Base-by-base conservation (phyloP, 2,329 filamentous ascomycete genomes). In the Diaporthe vaccinii region DNA sequence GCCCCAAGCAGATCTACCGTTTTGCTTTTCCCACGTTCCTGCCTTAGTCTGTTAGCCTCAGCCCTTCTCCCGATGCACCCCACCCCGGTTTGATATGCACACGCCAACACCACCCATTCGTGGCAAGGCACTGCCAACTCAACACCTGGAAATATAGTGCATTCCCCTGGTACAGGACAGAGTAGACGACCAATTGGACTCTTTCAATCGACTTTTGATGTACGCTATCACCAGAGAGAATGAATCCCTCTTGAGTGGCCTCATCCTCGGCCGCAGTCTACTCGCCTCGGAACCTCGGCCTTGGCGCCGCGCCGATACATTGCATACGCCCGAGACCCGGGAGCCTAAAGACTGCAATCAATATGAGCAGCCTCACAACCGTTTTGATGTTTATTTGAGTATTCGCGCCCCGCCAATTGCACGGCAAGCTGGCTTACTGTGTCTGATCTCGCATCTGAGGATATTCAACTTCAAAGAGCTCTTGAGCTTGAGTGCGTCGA, bases 21-120 rank as follows among this genome's bases (percentile, higher is more conserved):
- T 69, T 69, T 69, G 65, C 65, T 41, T 67, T 55, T 69, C 34
- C 22, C 65, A 69, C 41, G 65, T 69, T 69, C 65, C 65, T 69
- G 65, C 65, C 49, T 69, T 69, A 69, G 65, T 46, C n/a, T 55
- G 53, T n/a, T 25, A 51, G 61, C 61, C 46, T n/a, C 46, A 34
- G 41, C 22, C 14, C 46, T 28, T 36, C 12, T 68, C 62, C 15
- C 25, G 31, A 20, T 41, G 2, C 62, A 68, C 62, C 46, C 62
- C 62, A 39, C 46, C 46, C 31, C 22, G 15, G 4, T 22, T n/a
- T 51, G 46, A 68, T 68, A 53, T 17, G 15, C 49, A 69, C 65
- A 55, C 65, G 15, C 65, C 65, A 17, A 69, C 46, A 12, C 28
- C 44, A 44, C 39, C 39, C 39, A 46, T 15, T 44, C 31, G 25